Evolutionary conservation across 2,329 filamentous ascomycete species (phyloP).

Genomic region (Calonectria montana): DNA sequence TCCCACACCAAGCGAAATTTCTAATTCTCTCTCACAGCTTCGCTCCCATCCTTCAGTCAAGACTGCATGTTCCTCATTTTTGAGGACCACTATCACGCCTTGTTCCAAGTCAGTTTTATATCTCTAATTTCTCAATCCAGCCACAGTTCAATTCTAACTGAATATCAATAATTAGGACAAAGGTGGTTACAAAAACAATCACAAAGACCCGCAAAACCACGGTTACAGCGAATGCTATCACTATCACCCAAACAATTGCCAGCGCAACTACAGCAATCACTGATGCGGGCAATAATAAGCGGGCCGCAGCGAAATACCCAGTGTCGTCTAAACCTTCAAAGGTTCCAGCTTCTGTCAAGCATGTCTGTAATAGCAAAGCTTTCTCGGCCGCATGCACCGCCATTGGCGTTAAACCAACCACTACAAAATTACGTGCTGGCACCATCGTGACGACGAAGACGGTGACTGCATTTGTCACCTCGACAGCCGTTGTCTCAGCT

Average conservation of each 20-base stretch:
- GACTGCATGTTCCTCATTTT: background rate
- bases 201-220: background rate
- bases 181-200: no score
- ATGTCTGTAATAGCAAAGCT: background rate
- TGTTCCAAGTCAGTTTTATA: background rate
- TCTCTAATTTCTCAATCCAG: background rate
- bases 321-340: background rate
- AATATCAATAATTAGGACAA: no score
- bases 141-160: background rate
- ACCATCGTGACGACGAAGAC: background rate
- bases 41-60: background rate
- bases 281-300: background rate
- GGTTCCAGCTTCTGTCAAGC: background rate
- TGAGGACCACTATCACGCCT: background rate
- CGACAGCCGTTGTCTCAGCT: background rate
- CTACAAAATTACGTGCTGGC: background rate
- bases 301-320: background rate
- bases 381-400: background rate
- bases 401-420: background rate
- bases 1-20: background rate
- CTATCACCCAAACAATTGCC: background rate
- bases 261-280: background rate
- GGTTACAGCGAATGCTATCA: background rate
- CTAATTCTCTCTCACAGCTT: background rate
- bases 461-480: background rate